phyloP scores from a whole-genome alignment of 257 asterid genomes.

The Ilex asprella region DNA sequence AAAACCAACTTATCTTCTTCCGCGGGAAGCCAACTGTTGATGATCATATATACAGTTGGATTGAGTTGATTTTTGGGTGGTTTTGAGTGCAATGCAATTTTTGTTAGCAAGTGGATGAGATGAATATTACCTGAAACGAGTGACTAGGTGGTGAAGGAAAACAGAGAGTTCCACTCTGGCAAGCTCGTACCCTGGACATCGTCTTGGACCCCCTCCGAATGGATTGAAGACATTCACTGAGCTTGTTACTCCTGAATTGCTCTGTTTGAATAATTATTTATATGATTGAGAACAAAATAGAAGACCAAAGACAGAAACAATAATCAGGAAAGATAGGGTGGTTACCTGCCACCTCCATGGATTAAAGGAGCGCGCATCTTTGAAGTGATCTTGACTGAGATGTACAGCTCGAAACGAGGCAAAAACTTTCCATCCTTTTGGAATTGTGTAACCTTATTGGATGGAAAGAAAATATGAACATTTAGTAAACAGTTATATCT shows the following conservation, averaged over 20 bases:
- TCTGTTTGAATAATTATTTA: conserved; percentile 14
- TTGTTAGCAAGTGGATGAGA: too few relatives aligned
- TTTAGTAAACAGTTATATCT: too few relatives aligned
- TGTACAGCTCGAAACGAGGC: conserved; percentile 91
- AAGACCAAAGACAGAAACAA: neutral
- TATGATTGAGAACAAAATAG: neutral
- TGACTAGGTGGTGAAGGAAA: conserved; percentile 85
- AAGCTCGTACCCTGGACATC: conserved; percentile 96
- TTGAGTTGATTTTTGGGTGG: neutral
- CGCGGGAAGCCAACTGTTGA: conserved; percentile 72
- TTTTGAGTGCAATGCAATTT: too few relatives aligned
- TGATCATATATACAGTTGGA: neutral
- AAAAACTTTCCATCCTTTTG: conserved; percentile 85
- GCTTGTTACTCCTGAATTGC: conserved; percentile 22
- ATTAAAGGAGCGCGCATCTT: conserved; percentile 84
- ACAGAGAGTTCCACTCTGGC: conserved; percentile 89
- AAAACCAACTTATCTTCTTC: conserved; percentile 80
- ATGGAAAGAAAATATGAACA: neutral
- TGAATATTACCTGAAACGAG: conserved; percentile 61
- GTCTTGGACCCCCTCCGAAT: conserved; percentile 97
- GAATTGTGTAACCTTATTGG: conserved; percentile 63
- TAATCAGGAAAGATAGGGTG: neutral
- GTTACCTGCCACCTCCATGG: conserved; percentile 98
- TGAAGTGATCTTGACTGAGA: conserved; percentile 62
- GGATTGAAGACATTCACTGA: conserved; percentile 52